Evolutionary conservation across 768 basidiomycete species (phyloP), one percentile per base, ranked within the genome.

Genomic region (Lactarius hatsudake): DNA sequence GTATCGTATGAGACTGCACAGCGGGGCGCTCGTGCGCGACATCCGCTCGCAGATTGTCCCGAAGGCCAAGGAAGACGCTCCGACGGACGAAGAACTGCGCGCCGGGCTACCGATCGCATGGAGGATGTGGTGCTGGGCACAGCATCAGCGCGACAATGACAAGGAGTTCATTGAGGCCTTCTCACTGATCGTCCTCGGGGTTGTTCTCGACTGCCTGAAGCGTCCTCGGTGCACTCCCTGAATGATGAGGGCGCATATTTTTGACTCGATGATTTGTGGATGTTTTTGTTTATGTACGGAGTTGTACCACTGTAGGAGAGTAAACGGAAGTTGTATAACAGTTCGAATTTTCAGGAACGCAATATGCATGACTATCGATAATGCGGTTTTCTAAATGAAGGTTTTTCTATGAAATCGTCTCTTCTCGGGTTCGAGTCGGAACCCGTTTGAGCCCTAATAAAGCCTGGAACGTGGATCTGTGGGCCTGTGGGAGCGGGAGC

Each of bases 61-160:
- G 13, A 36, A n/a, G 34, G 43, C 2, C 1, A 30, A 60, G 23
- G 60, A 23, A 12, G 7, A 12, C 12, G 34, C 32, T 18, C 43
- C 45, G 54, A 64, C 64, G 48, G 12, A 12, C 1, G 63, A 57
- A 1, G 60, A 64, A n/a, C 66, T 83, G 30, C 71, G 77, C 55
- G 75, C 72, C 20, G 79, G 77, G 2, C 77, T 93, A 36, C 75
- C 78, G 59, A 75, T 78, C 59, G 87, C 84, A 0, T 93, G 90
- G 91, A 76, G 74, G 9, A 86, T 85, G 10, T 93, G 89, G 90
- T 76, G 78, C 38, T 83, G 81, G 69, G 84, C 85, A 66, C 79
- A 81, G 54, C 72, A 78, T 51, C 78, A 80, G 60, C 73, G 70
- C 28, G 53, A 68, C 1, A 55, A 69, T 26, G 48, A 68, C 1